Conservation (phyloP, 75 land plant genomes). For the Pinus albicaulis region DNA sequence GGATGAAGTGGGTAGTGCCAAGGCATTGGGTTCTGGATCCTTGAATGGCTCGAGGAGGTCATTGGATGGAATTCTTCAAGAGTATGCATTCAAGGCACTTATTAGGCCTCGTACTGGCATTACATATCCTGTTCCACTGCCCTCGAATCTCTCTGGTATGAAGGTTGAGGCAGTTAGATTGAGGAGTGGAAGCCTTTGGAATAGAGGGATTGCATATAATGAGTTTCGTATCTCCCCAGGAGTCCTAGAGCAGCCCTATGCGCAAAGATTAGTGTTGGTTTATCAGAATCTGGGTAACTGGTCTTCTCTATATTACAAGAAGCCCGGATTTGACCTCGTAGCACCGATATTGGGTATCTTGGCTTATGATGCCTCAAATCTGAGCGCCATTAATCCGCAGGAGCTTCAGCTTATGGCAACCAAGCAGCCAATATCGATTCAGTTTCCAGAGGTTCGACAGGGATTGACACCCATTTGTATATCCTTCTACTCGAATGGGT, state of each 20-base stretch:
- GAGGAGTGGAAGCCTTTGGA: constrained; percentile 65
- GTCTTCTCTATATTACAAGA: constrained; percentile 33
- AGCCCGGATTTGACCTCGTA: constrained; percentile 39
- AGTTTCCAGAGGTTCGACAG: constrained; percentile 16
- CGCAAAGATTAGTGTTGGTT: constrained; percentile 62
- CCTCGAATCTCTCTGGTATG: constrained; percentile 49
- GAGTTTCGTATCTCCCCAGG: constrained; percentile 56
- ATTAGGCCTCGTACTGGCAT: constrained; percentile 53
- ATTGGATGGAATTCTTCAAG: constrained; percentile 51
- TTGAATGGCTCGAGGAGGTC: constrained; percentile 22
- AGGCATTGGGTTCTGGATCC: constrained; percentile 2
- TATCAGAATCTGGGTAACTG: constrained; percentile 74
- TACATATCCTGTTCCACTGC: constrained; percentile 34
- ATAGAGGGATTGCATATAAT: constrained; percentile 37
- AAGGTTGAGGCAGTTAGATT: constrained; percentile 51
- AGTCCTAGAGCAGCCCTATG: constrained; percentile 33
- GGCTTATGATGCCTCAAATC: constrained; percentile 57
- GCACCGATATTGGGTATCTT: constrained; percentile 69
- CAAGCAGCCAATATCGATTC: constrained; percentile 39
- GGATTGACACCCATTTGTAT: constrained; percentile 48
- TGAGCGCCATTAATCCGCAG: constrained; percentile 46
- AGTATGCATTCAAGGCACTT: constrained; percentile 57
- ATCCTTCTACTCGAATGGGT: constrained; percentile 53
- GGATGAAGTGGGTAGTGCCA: neutral
- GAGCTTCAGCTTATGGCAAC: constrained; percentile 36